Conservation (phyloP, 805 yeast genomes). For the Kuraishia ogatae region DNA sequence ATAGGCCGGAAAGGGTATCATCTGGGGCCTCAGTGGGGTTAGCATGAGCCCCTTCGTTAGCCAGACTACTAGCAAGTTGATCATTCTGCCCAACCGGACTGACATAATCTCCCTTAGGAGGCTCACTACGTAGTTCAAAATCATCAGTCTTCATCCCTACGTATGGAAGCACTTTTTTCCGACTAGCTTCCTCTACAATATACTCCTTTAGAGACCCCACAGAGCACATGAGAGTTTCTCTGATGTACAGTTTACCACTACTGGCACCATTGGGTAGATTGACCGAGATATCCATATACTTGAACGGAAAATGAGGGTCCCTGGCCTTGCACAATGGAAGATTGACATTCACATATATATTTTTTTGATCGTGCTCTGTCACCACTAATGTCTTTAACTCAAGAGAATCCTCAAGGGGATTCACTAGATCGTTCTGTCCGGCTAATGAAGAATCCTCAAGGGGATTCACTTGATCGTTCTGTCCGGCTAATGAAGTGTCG, state of each 20-base stretch:
- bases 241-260: neutral
- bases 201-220: neutral
- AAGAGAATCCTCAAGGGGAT: neutral
- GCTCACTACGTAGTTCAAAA: no score
- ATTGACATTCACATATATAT: neutral
- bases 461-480: no score
- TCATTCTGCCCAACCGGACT: no score
- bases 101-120: no score
- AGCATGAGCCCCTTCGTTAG: no score
- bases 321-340: neutral
- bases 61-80: no score
- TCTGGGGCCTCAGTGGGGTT: neutral
- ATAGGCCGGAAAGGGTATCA: neutral
- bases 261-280: neutral
- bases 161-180: neutral
- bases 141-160: neutral
- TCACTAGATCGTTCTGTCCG: no score
- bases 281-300: neutral
- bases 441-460: no score
- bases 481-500: neutral
- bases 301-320: neutral
- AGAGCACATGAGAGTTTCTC: neutral
- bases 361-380: no score
- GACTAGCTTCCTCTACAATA: neutral
- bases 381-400: no score